A percentile compares a stretch with the other conserved stretches of the same genome.
Conservation (phyloP, 2,329 filamentous ascomycete species). For the Stemphylium beticola region DNA sequence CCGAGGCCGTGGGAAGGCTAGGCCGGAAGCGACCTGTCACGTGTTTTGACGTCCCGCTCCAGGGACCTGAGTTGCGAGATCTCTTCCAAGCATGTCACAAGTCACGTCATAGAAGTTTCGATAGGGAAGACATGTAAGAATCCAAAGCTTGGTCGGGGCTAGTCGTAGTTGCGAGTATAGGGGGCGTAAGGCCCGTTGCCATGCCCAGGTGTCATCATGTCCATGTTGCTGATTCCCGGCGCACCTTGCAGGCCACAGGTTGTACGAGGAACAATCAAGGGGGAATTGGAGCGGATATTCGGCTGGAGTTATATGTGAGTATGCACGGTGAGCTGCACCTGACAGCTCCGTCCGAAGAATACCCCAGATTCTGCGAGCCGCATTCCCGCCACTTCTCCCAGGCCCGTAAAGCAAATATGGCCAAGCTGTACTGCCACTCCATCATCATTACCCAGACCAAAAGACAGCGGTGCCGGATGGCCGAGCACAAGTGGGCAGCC, state of each 20-base stretch:
- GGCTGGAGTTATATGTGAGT: not conserved
- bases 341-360: not conserved
- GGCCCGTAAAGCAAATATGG: slow-evolving; percentile 14
- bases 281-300: not conserved
- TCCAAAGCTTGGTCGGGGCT: no score
- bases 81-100: not conserved
- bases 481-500: slow-evolving; percentile 18
- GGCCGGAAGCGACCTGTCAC: not conserved
- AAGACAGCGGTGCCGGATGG: slow-evolving; percentile 20
- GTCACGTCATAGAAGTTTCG: not conserved
- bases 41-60: not conserved
- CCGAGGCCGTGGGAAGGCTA: not conserved
- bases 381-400: slow-evolving; percentile 17
- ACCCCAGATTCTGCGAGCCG: slow-evolving; percentile 15
- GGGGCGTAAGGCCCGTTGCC: no score
- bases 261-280: no score
- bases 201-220: not conserved
- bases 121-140: no score
- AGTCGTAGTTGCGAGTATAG: no score
- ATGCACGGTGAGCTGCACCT: slow-evolving; percentile 8
- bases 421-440: slow-evolving; percentile 28
- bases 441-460: slow-evolving; percentile 25
- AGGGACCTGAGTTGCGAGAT: not conserved
- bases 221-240: not conserved
- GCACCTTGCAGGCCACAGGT: not conserved